Percentiles rank a stretch among this genome's conserved stretches.
phyloP scores from a whole-genome alignment of 2,329 filamentous ascomycete species.

The Cryphonectria parasitica region DNA sequence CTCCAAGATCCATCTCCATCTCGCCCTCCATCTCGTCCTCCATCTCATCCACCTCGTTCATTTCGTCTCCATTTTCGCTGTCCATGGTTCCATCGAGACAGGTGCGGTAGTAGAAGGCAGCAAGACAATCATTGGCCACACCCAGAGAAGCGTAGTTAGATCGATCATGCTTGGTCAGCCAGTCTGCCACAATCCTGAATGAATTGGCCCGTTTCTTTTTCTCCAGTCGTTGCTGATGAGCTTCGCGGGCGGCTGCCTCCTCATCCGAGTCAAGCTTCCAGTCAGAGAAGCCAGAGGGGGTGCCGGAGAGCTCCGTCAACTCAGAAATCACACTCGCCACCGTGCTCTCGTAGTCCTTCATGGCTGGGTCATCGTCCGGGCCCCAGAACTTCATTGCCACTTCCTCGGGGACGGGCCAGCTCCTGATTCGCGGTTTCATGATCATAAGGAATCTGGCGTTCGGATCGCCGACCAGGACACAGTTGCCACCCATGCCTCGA shows the following conservation, averaged over 20 bases:
- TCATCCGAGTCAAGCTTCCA: constrained; percentile 12
- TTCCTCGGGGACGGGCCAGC: constrained; percentile 12
- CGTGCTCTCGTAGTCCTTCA: constrained; percentile 1
- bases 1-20: not conserved
- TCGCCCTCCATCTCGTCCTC: not conserved
- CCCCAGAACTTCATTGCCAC: constrained; percentile 20
- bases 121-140: not conserved
- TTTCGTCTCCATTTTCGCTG: not conserved
- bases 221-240: too few species aligned
- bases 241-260: not conserved
- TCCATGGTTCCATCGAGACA: not conserved
- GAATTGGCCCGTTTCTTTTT: not conserved
- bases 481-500: constrained; percentile 14
- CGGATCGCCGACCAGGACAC: constrained; percentile 19
- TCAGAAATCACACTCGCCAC: not conserved
- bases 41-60: not conserved
- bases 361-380: not conserved
- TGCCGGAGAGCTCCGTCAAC: constrained; percentile 1
- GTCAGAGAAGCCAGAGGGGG: constrained; percentile 9
- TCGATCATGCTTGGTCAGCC: constrained; percentile 3
- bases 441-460: constrained; percentile 9
- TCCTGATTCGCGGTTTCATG: constrained; percentile 5
- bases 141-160: not conserved
- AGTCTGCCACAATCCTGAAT: constrained; percentile 3
- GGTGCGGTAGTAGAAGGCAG: not conserved